These are phyloP conservation scores for Chalciporus piperatus DNA, from an alignment of 768 basidiomycete species.

Conservation along the genomic window DNA sequence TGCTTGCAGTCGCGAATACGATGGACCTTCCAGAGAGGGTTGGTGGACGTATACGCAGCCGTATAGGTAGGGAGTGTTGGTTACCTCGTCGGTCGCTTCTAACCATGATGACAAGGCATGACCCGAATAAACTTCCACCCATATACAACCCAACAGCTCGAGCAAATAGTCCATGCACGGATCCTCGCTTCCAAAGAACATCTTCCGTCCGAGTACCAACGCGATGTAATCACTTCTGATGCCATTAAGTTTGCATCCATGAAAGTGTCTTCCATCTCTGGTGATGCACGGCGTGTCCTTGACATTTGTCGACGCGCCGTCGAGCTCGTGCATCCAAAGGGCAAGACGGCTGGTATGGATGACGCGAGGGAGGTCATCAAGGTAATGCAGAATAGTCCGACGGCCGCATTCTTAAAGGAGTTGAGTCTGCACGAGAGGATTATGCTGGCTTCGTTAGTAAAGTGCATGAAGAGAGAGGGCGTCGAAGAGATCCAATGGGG, in stretches of 20 bases:
- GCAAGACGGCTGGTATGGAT: conserved; percentile 54
- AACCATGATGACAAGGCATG: conserved; percentile 55
- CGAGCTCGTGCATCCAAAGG: conserved; percentile 61
- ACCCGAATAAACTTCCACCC: conserved; percentile 90
- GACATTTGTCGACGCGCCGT: conserved; percentile 94
- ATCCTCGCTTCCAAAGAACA: conserved; percentile 58
- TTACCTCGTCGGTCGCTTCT: neutral
- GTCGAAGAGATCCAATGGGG: conserved; percentile 86
- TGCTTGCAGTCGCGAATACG: conserved; percentile 96
- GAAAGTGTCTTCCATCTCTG: conserved; percentile 76
- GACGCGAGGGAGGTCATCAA: conserved; percentile 80
- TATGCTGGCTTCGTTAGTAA: conserved; percentile 80
- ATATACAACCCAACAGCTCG: conserved; percentile 74
- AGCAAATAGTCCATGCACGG: conserved; percentile 84
- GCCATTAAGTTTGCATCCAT: conserved; percentile 85
- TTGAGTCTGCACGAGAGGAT: conserved; percentile 87
- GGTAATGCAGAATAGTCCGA: conserved; percentile 89
- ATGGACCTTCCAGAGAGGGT: conserved; percentile 97
- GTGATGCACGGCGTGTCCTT: conserved; percentile 89
- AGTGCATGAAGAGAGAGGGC: conserved; percentile 79
- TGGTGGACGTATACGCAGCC: conserved; percentile 85
- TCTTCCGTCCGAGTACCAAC: conserved; percentile 41
- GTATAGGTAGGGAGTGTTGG: conserved; percentile 60
- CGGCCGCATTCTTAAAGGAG: conserved; percentile 75
- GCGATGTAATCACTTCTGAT: conserved; percentile 58